phyloP scores from a whole-genome alignment of 2,329 filamentous ascomycete species.

The Cercospora sesami region DNA sequence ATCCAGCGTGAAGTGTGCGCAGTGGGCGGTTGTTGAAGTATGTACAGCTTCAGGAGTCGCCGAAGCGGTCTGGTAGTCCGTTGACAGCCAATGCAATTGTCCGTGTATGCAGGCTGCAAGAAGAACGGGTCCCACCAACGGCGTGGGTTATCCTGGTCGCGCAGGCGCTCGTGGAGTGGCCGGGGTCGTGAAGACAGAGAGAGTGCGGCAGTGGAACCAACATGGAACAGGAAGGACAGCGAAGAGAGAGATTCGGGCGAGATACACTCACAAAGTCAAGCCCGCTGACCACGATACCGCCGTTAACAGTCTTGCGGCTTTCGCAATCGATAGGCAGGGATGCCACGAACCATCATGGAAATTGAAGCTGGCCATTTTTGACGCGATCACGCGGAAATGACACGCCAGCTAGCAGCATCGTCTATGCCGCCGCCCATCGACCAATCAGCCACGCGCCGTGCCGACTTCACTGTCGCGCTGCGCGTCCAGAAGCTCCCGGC shows the following conservation, averaged over 20 bases:
- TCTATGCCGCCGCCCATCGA: slow-evolving; percentile 7
- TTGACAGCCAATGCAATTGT: slow-evolving; percentile 18
- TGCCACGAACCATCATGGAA: slow-evolving; percentile 18
- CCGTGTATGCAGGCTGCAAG: slow-evolving; percentile 24
- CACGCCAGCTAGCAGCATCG: slow-evolving; percentile 14
- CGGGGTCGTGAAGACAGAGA: neutral
- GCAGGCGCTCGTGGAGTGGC: slow-evolving; percentile 12
- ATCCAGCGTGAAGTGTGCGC: slow-evolving; percentile 7
- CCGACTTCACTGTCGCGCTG: neutral
- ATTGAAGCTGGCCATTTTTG: slow-evolving; percentile 9
- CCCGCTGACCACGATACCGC: slow-evolving; percentile 4
- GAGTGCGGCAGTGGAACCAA: slow-evolving; percentile 4
- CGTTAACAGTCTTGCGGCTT: neutral
- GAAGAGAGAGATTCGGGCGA: neutral
- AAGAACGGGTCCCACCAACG: slow-evolving; percentile 16
- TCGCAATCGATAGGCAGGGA: slow-evolving; percentile 19
- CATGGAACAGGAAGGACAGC: slow-evolving; percentile 8
- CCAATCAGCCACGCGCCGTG: slow-evolving; percentile 10
- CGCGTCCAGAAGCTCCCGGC: slow-evolving; percentile 5
- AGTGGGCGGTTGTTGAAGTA: slow-evolving; percentile 28
- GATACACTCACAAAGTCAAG: slow-evolving; percentile 10
- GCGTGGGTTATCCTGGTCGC: slow-evolving; percentile 15
- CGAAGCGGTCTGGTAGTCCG: slow-evolving; percentile 11
- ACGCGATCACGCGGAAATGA: slow-evolving; percentile 19
- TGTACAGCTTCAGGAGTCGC: slow-evolving; percentile 27